Conservation (phyloP, 495 filamentous ascomycete species). For the Penicillium paxilli region DNA sequence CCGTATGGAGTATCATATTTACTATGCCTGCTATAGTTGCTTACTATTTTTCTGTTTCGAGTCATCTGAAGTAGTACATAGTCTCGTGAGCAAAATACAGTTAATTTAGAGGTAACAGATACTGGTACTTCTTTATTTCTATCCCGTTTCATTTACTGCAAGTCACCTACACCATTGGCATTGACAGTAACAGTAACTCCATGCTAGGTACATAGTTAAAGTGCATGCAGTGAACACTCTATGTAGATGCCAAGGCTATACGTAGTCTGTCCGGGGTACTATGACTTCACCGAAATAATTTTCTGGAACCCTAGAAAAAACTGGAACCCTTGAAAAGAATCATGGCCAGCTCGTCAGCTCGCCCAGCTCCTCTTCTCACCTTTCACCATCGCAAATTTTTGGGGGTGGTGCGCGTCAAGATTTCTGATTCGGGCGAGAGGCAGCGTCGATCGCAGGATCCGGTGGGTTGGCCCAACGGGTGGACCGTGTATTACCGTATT, state of each 20-base stretch:
- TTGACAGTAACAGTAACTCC: too few relatives aligned
- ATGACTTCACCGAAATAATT: neutral
- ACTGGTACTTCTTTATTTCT: too few relatives aligned
- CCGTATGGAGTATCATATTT: neutral
- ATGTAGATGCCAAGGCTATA: neutral
- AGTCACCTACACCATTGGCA: too few relatives aligned
- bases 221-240: too few relatives aligned
- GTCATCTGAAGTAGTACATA: too few relatives aligned
- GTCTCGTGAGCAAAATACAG: too few relatives aligned
- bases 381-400: slow-evolving; percentile 2
- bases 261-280: neutral
- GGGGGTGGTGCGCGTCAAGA: slow-evolving; percentile 7
- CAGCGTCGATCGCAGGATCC: slow-evolving; percentile 25
- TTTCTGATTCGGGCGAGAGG: slow-evolving; percentile 12
- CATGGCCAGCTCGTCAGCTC: neutral
- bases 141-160: too few relatives aligned
- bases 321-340: neutral
- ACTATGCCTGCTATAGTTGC: too few relatives aligned
- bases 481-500: slow-evolving; percentile 1
- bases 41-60: too few relatives aligned
- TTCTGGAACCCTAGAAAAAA: neutral
- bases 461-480: slow-evolving; percentile 26
- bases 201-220: neutral
- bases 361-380: neutral
- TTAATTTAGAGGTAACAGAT: too few relatives aligned